A percentile compares a stretch with the other conserved stretches of the same genome.
Evolutionary conservation across 345 rosid genomes (phyloP).

Genomic region (Brassica juncea): DNA sequence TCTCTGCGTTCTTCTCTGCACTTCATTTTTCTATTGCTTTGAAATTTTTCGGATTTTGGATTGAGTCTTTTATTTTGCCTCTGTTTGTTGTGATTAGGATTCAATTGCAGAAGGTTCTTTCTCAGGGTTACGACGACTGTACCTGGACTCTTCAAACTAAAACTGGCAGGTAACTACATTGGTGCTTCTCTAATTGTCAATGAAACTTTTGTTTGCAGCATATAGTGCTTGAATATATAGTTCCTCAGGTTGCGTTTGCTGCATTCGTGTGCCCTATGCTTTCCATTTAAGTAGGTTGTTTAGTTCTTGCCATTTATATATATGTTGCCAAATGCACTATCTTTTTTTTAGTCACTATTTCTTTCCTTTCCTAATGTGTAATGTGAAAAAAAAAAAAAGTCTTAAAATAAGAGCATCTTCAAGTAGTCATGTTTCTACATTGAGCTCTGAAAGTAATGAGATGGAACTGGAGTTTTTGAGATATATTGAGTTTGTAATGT

Average conservation of each 20-base stretch:
- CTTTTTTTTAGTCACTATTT: too few relatives aligned
- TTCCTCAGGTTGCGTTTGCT: too few relatives aligned
- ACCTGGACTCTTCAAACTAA: conserved; percentile 77
- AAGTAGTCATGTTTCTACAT: conserved; percentile 3
- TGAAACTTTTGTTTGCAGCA: conserved; percentile 3
- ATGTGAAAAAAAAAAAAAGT: not conserved
- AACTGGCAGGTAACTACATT: conserved; percentile 67
- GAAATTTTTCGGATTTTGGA: not conserved
- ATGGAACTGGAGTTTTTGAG: too few relatives aligned
- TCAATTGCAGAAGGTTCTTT: conserved; percentile 74
- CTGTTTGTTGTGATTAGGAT: conserved; percentile 47
- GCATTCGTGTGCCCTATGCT: not conserved
- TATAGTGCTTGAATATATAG: too few relatives aligned
- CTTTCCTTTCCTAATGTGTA: not conserved
- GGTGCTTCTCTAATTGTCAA: too few relatives aligned
- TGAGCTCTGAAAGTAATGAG: not conserved
- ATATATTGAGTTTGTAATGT: too few relatives aligned
- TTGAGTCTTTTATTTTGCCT: conserved; percentile 6
- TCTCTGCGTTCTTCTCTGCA: not conserved
- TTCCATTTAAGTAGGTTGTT: too few relatives aligned
- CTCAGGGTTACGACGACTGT: conserved; percentile 75
- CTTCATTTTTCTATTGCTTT: not conserved
- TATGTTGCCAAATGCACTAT: too few relatives aligned
- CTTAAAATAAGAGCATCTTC: too few relatives aligned
- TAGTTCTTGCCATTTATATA: not conserved